Evolutionary conservation across 2,329 filamentous ascomycete genomes (phyloP), one percentile per base, ranked within the genome.

Genomic region (Penicillium sp.): DNA sequence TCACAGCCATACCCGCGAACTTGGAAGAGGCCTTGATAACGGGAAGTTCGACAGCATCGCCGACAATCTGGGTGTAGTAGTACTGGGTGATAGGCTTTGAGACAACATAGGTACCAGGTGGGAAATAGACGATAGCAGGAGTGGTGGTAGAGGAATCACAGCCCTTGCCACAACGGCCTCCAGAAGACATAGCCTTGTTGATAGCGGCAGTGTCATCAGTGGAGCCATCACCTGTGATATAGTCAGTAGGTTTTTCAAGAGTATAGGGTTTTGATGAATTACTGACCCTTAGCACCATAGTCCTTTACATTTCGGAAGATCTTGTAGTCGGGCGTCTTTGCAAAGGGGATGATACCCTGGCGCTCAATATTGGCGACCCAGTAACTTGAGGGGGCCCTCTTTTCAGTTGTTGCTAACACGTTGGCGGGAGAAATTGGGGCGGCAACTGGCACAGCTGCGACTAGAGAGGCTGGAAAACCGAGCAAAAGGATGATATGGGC

Each of bases 31-130:
- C 88, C 78, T 93, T 91, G 73, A 97, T 80, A 0, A 87, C 87
- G 0, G 93, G 91, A 14, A 87, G 74, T 60, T 83, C 79, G 66
- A 84, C 69, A 46, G 88, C 86, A 77, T 97, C 91, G 55, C 93
- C 93, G 35, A 97, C 81, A 59, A 97, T 84, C 73, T 97, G 91
- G 10, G 92, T 96, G 79, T 96, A 96, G 81, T 97, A 97, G 74
- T 88, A 88, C 72, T 91, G 88, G 49, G 91, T 76, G 62, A 97
- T 84, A 22, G 93, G 90, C 67, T 80, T 82, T 70, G 86, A 90
- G 65, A 97, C 87, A 17, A 89, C 69, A 69, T 97, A 97, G 54
- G 86, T 95, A 62, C 93, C 92, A 11, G 90, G 80, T 37, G 91
- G 92, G 79, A 97, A 96, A 79, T 96, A 97, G 50, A 97, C 85